Base-by-base conservation (phyloP, 169 alveolate genomes). In the Plasmodium knowlesi region DNA sequence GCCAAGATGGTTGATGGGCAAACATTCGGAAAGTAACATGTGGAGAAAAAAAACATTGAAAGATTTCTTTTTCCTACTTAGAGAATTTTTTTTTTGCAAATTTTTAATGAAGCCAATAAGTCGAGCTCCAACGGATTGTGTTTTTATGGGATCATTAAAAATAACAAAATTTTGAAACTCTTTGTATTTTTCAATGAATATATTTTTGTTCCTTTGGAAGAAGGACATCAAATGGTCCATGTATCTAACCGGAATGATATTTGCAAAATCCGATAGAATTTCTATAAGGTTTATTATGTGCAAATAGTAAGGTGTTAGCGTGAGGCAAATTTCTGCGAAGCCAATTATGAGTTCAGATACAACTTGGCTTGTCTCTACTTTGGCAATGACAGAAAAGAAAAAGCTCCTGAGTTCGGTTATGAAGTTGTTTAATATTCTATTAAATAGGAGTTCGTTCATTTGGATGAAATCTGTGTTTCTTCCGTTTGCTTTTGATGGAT, bases 41-140 rank as follows among this genome's bases (percentile, higher is more conserved):
- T 86, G 79, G 0, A 86, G 86, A 54, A 86, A 86, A 30, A 67
- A 86, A 3, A 78, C 16, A 76, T 76, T 46, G 12, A 5, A 19
- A 0, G 93, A 86, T 43, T 84, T 43, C 0, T 86, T 19, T 34
- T 86, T 86, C 43, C 43, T 78, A 76, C 50, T 86, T 3, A 74
- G 76, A 12, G 14, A 34, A 76, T 32, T 74, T 76, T 86, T 86
- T 74, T 86, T 86, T 34, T 86, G 93, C 54, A 86, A 30, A 50
- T 32, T 86, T 86, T 86, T 86, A 1, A 86, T 76, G 74, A 86
- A 86, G 28, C 93, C 93, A 5, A 86, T 86, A 28, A 86, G 86
- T 34, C 85, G 54, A 50, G 93, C 93, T 41, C 93, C 93, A 8
- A 86, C 81, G 9, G 93, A 74, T 34, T 86, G 93, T 14, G 67